These are phyloP conservation scores for Kwoniella europaea DNA, from an alignment of 768 basidiomycete species.

Conservation along the genomic window DNA sequence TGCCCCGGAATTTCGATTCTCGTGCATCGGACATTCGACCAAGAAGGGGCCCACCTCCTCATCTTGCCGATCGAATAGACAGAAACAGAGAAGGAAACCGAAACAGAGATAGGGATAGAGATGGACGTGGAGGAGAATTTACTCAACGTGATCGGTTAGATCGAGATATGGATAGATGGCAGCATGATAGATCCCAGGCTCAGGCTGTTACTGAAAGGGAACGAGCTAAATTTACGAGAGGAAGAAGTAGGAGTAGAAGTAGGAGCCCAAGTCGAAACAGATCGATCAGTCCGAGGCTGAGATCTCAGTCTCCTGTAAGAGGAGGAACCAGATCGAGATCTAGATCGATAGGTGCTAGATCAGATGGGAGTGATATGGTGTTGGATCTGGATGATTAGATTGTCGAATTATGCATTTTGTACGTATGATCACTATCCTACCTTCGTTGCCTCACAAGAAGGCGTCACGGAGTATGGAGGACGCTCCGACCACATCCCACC, in stretches of 20 bases:
- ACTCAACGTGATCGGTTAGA: constrained; percentile 60
- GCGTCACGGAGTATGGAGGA: too few species aligned
- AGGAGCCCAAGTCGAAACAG: constrained; percentile 8
- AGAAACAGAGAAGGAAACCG: constrained; percentile 26
- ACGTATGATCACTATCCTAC: background rate
- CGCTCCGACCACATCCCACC: too few species aligned
- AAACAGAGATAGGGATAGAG: background rate
- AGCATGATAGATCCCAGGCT: constrained; percentile 29
- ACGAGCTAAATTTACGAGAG: constrained; percentile 23
- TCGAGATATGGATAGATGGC: constrained; percentile 58
- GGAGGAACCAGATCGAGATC: constrained; percentile 28
- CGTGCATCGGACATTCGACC: constrained; percentile 27
- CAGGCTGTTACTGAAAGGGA: constrained; percentile 12
- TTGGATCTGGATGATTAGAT: constrained; percentile 37
- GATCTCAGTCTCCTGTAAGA: constrained; percentile 33
- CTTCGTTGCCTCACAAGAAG: too few species aligned
- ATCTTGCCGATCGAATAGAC: constrained; percentile 7
- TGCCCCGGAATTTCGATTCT: constrained; percentile 35
- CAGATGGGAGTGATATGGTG: constrained; percentile 49
- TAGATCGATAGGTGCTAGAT: constrained; percentile 21
- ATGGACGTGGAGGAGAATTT: constrained; percentile 34
- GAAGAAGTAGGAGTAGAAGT: constrained; percentile 14
- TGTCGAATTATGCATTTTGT: background rate
- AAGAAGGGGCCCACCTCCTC: constrained; percentile 12
- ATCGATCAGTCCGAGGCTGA: constrained; percentile 29